Evolutionary conservation across 2,329 filamentous ascomycete species (phyloP).

Genomic region (Alternaria panax): DNA sequence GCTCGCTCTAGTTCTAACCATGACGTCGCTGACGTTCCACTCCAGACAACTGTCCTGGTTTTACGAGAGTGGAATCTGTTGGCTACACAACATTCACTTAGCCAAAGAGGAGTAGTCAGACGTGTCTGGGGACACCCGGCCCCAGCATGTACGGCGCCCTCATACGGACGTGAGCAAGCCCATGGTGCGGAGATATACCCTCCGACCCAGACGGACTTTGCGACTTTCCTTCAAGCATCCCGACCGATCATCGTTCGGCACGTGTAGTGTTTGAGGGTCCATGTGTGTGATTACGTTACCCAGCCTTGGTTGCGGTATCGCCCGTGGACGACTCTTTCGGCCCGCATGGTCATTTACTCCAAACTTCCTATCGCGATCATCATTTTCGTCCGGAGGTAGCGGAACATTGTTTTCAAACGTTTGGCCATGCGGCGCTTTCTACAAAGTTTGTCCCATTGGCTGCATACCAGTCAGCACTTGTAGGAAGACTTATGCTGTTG

Average conservation of each 20-base stretch:
- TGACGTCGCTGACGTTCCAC: constrained; percentile 3
- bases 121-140: background rate
- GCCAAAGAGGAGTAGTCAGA: background rate
- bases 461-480: background rate
- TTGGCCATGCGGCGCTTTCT: background rate
- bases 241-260: background rate
- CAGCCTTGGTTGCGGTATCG: background rate
- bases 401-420: background rate
- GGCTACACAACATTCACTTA: background rate
- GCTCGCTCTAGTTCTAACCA: background rate
- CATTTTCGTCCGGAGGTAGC: background rate
- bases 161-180: background rate
- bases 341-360: background rate
- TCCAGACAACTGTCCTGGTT: background rate
- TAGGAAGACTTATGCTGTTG: background rate
- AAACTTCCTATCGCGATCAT: background rate
- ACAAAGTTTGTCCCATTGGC: background rate
- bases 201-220: constrained; percentile 2
- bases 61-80: background rate
- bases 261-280: background rate
- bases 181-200: background rate
- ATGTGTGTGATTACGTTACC: background rate
- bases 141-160: background rate
- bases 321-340: background rate
- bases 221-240: background rate